Base-by-base conservation (phyloP, 1,284 basidiomycete genomes). In the Irpex sp. region DNA sequence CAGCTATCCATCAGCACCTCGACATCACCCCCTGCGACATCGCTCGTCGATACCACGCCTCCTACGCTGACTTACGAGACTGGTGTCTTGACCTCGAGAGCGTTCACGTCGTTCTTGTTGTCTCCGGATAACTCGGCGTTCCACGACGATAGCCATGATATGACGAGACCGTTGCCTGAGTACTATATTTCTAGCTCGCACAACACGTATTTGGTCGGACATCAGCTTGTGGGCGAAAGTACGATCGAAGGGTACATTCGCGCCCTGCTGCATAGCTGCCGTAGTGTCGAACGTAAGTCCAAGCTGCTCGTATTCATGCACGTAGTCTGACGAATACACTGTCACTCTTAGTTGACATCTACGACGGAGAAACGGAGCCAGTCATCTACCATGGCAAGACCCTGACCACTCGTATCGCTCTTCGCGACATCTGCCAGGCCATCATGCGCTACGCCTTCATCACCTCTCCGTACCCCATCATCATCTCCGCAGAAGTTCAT, bases 231-330 rank as follows among this genome's bases (percentile, higher is more conserved):
- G 7, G 97, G 97, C 2, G 89, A 92, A 61, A 96, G 93, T 66
- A 98, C 97, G 0, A 89, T 97, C 48, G 97, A 98, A 72, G 97
- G 97, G 0, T 99, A 98, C 73, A 95, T 98, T 65, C 85, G 97
- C 0, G 96, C 96, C 0, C 80, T 99, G 51, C 81, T 97, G 58
- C 92, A 93, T 63, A 91, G 94, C 36, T 98, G 96, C 69, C 85
- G 97, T 17, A 94, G 92, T 63, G 97, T 99, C 40, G 95, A 98
- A 76, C 76, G 95, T 95, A 69, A 70, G 92, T 83, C n/a, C 7
- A 38, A 17, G 38, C 48, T 13, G n/a, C 19, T 17, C 34, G 4
- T 6, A n/a, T 54, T 44, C 26, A 26, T 26, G 26, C 26, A 26
- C 26, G 26, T 26, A 26, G 26, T 26, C 26, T 26, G 26, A 26